Evolutionary conservation across 352 stramenopile genomes (phyloP).

Genomic region (Phytophthora pisi): DNA sequence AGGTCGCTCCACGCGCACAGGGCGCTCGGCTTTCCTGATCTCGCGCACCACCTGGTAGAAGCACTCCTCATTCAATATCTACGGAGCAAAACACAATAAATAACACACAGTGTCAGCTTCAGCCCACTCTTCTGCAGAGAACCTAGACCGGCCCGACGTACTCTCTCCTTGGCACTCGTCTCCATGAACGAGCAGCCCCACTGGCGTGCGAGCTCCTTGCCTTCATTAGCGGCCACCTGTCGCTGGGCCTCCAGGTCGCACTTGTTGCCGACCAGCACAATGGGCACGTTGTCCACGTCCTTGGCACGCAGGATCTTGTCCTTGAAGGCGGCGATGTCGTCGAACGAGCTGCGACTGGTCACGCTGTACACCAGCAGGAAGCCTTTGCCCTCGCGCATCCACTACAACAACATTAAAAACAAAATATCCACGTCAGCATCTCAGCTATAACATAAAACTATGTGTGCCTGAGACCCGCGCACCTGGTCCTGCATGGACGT

Average conservation of each 20-base stretch:
- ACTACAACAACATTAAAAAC: constrained; percentile 41
- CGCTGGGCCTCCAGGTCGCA: constrained; percentile 81
- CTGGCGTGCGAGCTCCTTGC: constrained; percentile 66
- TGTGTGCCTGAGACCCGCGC: background rate
- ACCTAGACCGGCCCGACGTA: constrained; percentile 28
- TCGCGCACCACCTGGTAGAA: constrained; percentile 91
- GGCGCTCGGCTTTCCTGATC: constrained; percentile 82
- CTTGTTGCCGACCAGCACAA: constrained; percentile 91
- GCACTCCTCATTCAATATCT: constrained; percentile 91
- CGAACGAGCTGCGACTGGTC: constrained; percentile 89
- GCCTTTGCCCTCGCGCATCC: constrained; percentile 93
- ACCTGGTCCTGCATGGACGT: constrained; percentile 92
- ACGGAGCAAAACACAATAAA: constrained; percentile 4
- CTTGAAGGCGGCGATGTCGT: constrained; percentile 90
- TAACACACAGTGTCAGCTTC: constrained; percentile 3
- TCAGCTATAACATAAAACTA: background rate
- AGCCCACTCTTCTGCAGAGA: background rate
- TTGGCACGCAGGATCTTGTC: constrained; percentile 92
- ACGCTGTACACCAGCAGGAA: constrained; percentile 92
- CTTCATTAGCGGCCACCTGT: constrained; percentile 70
- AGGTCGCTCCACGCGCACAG: constrained; percentile 48
- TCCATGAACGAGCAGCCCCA: constrained; percentile 91
- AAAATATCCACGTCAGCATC: background rate
- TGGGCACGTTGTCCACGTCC: constrained; percentile 86
- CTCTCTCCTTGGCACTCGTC: constrained; percentile 88